A percentile compares a stretch with the other conserved stretches of the same genome.
Conservation (phyloP, 78 protist species). For the Protostelium mycophagum region DNA sequence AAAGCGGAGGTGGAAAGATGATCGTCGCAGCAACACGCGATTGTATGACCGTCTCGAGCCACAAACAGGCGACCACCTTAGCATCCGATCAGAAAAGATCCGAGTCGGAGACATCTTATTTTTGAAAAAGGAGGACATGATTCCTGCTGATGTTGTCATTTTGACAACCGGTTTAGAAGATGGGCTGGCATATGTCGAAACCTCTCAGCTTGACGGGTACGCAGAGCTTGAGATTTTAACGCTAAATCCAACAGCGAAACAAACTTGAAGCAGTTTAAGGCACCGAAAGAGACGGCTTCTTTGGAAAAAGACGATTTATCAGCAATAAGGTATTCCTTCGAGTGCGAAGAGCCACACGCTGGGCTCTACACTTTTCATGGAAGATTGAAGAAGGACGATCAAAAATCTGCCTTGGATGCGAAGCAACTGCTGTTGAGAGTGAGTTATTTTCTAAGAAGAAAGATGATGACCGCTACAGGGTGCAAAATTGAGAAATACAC, state of each 20-base stretch:
- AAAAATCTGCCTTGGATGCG: slow-evolving; percentile 26
- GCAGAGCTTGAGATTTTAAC: not conserved
- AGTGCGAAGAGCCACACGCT: slow-evolving; percentile 51
- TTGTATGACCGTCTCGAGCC: not conserved
- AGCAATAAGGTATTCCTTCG: slow-evolving; percentile 23
- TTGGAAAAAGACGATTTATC: slow-evolving; percentile 30
- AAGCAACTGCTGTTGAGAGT: slow-evolving; percentile 54
- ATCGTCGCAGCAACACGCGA: slow-evolving; percentile 26
- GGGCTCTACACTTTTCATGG: slow-evolving; percentile 53
- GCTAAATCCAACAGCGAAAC: slow-evolving; percentile 34
- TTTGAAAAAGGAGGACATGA: slow-evolving; percentile 16
- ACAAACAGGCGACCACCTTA: not conserved
- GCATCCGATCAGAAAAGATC: slow-evolving; percentile 5
- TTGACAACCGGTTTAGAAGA: slow-evolving; percentile 24
- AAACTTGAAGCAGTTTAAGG: slow-evolving; percentile 42
- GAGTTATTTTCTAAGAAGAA: not conserved
- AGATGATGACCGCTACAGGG: slow-evolving; percentile 1
- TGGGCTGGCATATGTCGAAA: slow-evolving; percentile 52
- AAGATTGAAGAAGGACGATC: slow-evolving; percentile 32
- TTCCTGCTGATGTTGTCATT: slow-evolving; percentile 48
- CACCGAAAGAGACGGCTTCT: slow-evolving; percentile 12
- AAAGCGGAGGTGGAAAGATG: slow-evolving; percentile 14
- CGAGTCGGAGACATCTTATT: slow-evolving; percentile 44
- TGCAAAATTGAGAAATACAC: slow-evolving; percentile 37
- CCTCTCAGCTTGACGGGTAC: slow-evolving; percentile 42